Percentiles rank a stretch among this genome's conserved stretches.
These are phyloP conservation scores for Nothophoma quercina DNA, from an alignment of 2,329 filamentous ascomycete genomes.

Conservation along the genomic window DNA sequence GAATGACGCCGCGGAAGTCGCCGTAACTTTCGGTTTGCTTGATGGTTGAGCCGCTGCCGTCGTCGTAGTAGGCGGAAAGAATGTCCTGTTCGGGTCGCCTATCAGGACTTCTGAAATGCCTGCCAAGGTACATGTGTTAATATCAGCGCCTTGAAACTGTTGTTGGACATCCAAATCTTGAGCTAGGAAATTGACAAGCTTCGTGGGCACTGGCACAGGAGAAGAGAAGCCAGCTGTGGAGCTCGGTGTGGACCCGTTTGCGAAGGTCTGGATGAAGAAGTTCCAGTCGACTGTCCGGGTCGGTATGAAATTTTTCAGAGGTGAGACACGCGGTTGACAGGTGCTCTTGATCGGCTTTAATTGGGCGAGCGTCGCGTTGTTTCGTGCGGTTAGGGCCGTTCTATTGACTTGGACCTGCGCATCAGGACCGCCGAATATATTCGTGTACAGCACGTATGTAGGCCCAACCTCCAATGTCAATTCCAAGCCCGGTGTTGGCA, in stretches of 20 bases:
- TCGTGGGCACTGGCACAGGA: slow-evolving; percentile 30
- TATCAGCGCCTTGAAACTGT: slow-evolving; percentile 37
- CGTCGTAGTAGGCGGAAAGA: slow-evolving; percentile 4
- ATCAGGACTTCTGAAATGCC: background rate
- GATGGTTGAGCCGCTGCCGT: background rate
- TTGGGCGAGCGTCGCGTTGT: slow-evolving; percentile 5
- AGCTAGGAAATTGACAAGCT: slow-evolving; percentile 34
- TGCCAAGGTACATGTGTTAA: slow-evolving; percentile 36
- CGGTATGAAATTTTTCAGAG: slow-evolving; percentile 27
- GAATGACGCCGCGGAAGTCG: background rate
- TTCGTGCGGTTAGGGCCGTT: slow-evolving; percentile 2
- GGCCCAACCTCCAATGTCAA: slow-evolving; percentile 33
- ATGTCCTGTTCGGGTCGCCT: slow-evolving; percentile 4
- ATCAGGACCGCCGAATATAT: slow-evolving; percentile 35
- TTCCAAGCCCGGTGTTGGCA: slow-evolving; percentile 24
- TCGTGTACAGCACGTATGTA: slow-evolving; percentile 43
- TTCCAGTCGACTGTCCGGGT: slow-evolving; percentile 33
- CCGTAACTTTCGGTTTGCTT: background rate
- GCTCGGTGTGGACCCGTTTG: slow-evolving; percentile 7
- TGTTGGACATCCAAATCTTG: slow-evolving; percentile 25
- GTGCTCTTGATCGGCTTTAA: slow-evolving; percentile 5
- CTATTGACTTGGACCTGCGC: background rate
- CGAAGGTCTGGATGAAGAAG: slow-evolving; percentile 36
- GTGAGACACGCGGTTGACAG: slow-evolving; percentile 19
- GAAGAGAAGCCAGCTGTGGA: background rate